These are phyloP conservation scores for Citrus medica DNA, from an alignment of 345 rosid genomes.

Conservation along the genomic window DNA sequence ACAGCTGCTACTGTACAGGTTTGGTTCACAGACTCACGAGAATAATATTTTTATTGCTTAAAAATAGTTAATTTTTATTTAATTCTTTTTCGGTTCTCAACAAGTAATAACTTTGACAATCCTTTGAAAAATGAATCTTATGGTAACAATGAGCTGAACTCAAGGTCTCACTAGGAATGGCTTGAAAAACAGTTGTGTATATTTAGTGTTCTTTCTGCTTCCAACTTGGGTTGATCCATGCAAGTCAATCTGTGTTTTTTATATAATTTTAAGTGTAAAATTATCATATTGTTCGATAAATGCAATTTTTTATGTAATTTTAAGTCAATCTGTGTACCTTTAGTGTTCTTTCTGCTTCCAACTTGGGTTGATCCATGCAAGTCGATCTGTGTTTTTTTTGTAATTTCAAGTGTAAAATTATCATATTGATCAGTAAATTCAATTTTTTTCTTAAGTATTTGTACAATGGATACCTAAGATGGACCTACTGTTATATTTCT, in stretches of 20 bases:
- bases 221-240: background rate
- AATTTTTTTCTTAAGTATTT: background rate
- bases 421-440: background rate
- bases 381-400: background rate
- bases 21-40: background rate
- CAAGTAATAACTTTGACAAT: background rate
- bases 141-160: background rate
- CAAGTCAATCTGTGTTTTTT: background rate
- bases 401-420: background rate
- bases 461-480: background rate
- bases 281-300: background rate
- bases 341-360: background rate
- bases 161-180: background rate
- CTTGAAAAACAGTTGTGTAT: background rate
- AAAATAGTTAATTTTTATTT: background rate
- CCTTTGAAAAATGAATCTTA: background rate
- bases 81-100: background rate
- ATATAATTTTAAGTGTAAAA: background rate
- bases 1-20: slow-evolving; percentile 99
- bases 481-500: background rate
- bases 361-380: background rate
- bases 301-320: background rate
- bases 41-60: background rate
- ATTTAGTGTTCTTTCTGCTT: background rate
- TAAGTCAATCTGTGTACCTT: too few species aligned